Percentiles rank a stretch among this genome's conserved stretches.
Conservation (phyloP, 139 green algal genomes). For the Asterochloris erici region DNA sequence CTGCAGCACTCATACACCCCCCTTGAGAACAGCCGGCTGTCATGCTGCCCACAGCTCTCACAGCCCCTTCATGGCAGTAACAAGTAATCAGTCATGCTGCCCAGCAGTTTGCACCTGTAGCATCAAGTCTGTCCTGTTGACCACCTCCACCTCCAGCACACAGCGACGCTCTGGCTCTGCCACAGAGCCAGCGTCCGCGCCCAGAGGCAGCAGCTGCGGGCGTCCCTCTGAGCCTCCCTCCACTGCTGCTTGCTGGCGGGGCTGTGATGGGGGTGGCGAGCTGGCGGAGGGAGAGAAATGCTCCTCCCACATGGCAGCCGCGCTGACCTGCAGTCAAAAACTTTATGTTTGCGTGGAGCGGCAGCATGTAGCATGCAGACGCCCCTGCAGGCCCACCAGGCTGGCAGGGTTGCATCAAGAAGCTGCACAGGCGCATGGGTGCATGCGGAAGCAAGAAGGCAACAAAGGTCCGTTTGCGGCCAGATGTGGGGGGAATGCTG, state of each 20-base stretch:
- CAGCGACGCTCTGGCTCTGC: neutral
- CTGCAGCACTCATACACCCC: no score
- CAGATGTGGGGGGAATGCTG: no score
- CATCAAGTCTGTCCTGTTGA: slow-evolving; percentile 2
- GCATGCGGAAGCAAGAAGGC: no score
- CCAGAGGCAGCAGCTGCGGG: no score
- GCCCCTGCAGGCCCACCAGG: no score
- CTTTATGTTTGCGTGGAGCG: neutral
- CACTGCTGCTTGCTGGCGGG: neutral
- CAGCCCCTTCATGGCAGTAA: neutral
- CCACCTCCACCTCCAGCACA: slow-evolving; percentile 9
- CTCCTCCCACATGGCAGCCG: neutral
- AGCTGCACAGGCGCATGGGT: no score
- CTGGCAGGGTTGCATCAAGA: no score
- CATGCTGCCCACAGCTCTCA: neutral
- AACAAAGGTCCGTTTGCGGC: no score
- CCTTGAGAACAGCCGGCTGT: neutral
- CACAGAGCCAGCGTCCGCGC: neutral
- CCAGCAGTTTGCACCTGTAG: neutral
- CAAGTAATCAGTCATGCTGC: neutral
- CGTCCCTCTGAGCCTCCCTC: neutral
- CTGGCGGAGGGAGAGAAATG: neutral
- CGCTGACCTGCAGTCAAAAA: neutral
- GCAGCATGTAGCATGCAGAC: no score
- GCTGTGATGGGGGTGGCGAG: neutral